Base-by-base conservation (phyloP, 306 rosid genomes). In the Cicer yamashitae region DNA sequence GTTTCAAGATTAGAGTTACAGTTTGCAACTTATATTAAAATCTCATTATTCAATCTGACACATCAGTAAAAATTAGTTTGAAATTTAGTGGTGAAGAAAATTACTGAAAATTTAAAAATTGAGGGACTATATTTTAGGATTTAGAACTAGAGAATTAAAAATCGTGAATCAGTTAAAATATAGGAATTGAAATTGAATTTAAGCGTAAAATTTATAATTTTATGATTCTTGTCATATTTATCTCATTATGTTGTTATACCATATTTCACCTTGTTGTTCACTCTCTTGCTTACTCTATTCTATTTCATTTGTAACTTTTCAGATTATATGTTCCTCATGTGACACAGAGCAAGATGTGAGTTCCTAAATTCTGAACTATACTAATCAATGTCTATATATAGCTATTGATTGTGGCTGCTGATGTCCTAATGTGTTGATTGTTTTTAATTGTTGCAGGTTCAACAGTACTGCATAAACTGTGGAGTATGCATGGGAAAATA, bases 401-500 rank as follows among this genome's bases (percentile, higher is more conserved):
- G 8, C 25, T 54, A 14, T 50, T 51, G 44, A 6, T 7, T 69
- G 56, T 3, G 1, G 14, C 9, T 61, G 57, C 5, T 78, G 79
- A 77, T 53, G 8, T 52, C 10, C 5, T 62, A 9, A 62, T 60
- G 7, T 37, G 46, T 12, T 75, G 2, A 44, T 54, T 69, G 66
- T 68, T 76, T 45, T 47, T 77, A 12, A 47, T n/a, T 30, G 15
- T 45, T 10, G 74, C 88, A 93, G 98, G 98, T 91, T 84, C 98
- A 85, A 67, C 97, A 93, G 40, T 40, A 86, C 77, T 93, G 98
- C 76, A 73, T 67, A 37, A 85, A 87, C 18, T 91, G 97, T 79
- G 92, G 97, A 43, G 85, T 89, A 48, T 91, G 96, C 82, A 88
- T 93, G 98, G 97, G 98, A 14, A 83, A 82, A 39, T 93, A 89